A percentile compares a stretch with the other conserved stretches of the same genome.
phyloP scores from a whole-genome alignment of 1,284 basidiomycete species.

The Kalmanozyma brasiliensis region DNA sequence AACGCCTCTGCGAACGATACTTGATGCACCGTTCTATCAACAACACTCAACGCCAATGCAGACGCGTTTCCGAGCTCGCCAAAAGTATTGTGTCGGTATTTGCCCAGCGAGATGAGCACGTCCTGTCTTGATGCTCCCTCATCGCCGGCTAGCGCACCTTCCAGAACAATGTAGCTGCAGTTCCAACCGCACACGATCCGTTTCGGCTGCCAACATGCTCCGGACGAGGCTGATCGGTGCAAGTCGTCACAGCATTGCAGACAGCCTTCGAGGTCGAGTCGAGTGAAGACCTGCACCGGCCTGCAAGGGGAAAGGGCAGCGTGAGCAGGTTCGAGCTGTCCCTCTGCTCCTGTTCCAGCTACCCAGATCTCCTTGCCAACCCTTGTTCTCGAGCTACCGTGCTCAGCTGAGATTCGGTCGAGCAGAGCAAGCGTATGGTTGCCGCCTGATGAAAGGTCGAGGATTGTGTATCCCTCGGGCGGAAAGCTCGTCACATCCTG shows the following conservation, averaged over 20 bases:
- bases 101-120: constrained; percentile 34
- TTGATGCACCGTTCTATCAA: constrained; percentile 11
- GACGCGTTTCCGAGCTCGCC: constrained; percentile 33
- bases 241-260: not conserved
- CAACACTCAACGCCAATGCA: not conserved
- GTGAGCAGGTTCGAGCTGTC: constrained; percentile 28
- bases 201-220: constrained; percentile 7
- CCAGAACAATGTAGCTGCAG: constrained; percentile 39
- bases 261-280: constrained; percentile 14
- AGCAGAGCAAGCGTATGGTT: constrained; percentile 45
- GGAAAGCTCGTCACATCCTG: constrained; percentile 17
- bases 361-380: constrained; percentile 20
- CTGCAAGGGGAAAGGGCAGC: not conserved
- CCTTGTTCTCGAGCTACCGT: not conserved
- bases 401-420: not conserved
- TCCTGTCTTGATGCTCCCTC: constrained; percentile 4
- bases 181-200: constrained; percentile 44
- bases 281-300: constrained; percentile 10
- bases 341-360: constrained; percentile 23
- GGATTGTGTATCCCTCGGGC: constrained; percentile 9
- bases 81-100: constrained; percentile 28
- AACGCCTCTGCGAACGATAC: constrained; percentile 23
- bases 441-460: constrained; percentile 32
- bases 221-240: not conserved
- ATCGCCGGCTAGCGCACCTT: no score